Evolutionary conservation across 2,329 filamentous ascomycete species (phyloP).

Genomic region (Pseudocercospora musae): DNA sequence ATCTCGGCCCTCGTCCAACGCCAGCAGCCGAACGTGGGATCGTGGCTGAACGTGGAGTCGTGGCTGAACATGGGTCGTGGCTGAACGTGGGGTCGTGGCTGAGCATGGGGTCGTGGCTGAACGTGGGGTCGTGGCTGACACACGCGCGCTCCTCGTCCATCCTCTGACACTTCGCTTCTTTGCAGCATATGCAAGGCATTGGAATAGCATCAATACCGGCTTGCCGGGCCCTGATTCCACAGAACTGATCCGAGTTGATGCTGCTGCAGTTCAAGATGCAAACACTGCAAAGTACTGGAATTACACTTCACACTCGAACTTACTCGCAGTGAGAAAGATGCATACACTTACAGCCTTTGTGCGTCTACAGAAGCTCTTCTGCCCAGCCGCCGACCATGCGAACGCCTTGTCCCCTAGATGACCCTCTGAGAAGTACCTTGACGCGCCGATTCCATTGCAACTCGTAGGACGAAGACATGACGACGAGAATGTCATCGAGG

Average conservation of each 20-base stretch:
- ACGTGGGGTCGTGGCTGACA: too few relatives aligned
- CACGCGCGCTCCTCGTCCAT: too few relatives aligned
- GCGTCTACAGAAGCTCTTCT: slow-evolving; percentile 18
- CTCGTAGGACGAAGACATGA: slow-evolving; percentile 53
- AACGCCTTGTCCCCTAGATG: neutral
- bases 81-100: too few relatives aligned
- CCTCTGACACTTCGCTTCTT: too few relatives aligned
- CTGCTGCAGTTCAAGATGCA: slow-evolving; percentile 26
- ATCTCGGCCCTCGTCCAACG: neutral
- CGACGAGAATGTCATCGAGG: slow-evolving; percentile 53
- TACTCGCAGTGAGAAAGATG: slow-evolving; percentile 55
- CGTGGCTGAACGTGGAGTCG: too few relatives aligned
- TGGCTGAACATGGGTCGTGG: too few relatives aligned
- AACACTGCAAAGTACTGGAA: slow-evolving; percentile 58
- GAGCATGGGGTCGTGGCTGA: too few relatives aligned
- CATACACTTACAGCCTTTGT: slow-evolving; percentile 49
- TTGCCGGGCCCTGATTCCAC: slow-evolving; percentile 24
- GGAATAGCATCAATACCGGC: slow-evolving; percentile 43
- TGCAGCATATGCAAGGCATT: slow-evolving; percentile 45
- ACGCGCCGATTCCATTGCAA: slow-evolving; percentile 53
- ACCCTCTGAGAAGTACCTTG: slow-evolving; percentile 46
- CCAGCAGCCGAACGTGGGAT: neutral
- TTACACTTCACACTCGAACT: slow-evolving; percentile 66
- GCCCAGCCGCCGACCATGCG: neutral
- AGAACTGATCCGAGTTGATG: slow-evolving; percentile 5